Base-by-base conservation (phyloP, 108 stramenopile species). In the Skeletonema menzelii region DNA sequence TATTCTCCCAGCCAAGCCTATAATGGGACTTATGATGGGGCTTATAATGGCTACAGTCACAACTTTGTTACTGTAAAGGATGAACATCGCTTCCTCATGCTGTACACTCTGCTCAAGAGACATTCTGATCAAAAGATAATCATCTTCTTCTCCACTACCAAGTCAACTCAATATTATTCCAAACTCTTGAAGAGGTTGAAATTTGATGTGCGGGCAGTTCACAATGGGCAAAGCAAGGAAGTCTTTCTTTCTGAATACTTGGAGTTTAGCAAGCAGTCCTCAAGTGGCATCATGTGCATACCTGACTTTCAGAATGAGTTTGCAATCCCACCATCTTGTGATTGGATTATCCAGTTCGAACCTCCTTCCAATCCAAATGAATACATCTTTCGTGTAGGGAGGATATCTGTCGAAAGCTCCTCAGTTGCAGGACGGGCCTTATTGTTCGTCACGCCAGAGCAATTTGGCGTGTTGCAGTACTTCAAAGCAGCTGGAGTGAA, bases 51-150 rank as follows among this genome's bases (percentile, higher is more conserved):
- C 10, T 68, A 63, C 60, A 59, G 22, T 27, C 80, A 81, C 37
- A 38, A 65, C 64, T 81, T 81, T 63, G 65, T 81, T 57, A 75
- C 80, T 31, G 80, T 81, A 46, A 35, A 37, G 30, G 64, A 74
- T 32, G 49, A 74, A 20, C 80, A 81, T 65, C 67, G 72, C 11
- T 81, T 81, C 40, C 69, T 75, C 13, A 20, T 73, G 47, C 69
- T 81, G 24, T 81, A 81, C 65, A 81, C 73, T 13, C 74, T 81
- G 26, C 73, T 81, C 47, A 69, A 74, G 57, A 63, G 65, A 1
- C 20, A 73, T 40, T 4, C 59, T 15, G 8, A 69, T 34, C 42
- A 28, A 27, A 81, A 69, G 44, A 70, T 80, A 7, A 46, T 74
- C 3, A 22, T 80, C 38, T 73, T 67, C 79, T 74, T 80, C 72